A percentile compares a stretch with the other conserved stretches of the same genome.
These are phyloP conservation scores for Silene coronaria DNA, from an alignment of 179 eudicot species.

Conservation along the genomic window DNA sequence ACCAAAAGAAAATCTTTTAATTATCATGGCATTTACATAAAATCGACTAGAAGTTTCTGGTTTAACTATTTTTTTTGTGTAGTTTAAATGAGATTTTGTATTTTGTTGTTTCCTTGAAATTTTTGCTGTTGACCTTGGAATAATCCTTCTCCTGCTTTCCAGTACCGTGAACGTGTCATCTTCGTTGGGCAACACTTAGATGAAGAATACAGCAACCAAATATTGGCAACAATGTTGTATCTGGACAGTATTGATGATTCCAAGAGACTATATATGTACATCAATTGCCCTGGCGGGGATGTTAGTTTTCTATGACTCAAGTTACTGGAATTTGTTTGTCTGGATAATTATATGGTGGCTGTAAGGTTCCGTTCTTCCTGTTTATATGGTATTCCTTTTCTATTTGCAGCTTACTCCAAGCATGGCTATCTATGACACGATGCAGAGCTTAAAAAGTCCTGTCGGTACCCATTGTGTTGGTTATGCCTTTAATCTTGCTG, in stretches of 20 bases:
- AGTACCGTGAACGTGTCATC: slow-evolving; percentile 83
- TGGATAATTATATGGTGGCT: background rate
- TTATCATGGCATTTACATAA: background rate
- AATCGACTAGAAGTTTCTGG: background rate
- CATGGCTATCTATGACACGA: slow-evolving; percentile 80
- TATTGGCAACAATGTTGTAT: slow-evolving; percentile 72
- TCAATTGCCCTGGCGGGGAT: slow-evolving; percentile 79
- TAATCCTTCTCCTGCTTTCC: slow-evolving; percentile 15
- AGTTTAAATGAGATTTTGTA: background rate
- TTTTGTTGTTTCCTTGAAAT: background rate
- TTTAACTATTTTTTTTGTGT: background rate
- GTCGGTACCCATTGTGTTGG: slow-evolving; percentile 74
- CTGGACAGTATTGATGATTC: slow-evolving; percentile 63
- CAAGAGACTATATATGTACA: slow-evolving; percentile 59
- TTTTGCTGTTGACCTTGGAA: background rate
- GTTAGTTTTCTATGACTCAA: slow-evolving; percentile 44
- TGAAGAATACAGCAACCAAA: slow-evolving; percentile 72
- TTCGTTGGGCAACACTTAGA: slow-evolving; percentile 62
- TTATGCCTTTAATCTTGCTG: slow-evolving; percentile 66
- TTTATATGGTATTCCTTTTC: background rate
- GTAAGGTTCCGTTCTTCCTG: background rate
- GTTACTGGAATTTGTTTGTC: too few relatives aligned
- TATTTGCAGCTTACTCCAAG: slow-evolving; percentile 69
- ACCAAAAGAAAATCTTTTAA: too few relatives aligned
- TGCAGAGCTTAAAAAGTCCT: slow-evolving; percentile 71